Evolutionary conservation across 495 filamentous ascomycete genomes (phyloP).

Genomic region (Lentithecium fluviatile): DNA sequence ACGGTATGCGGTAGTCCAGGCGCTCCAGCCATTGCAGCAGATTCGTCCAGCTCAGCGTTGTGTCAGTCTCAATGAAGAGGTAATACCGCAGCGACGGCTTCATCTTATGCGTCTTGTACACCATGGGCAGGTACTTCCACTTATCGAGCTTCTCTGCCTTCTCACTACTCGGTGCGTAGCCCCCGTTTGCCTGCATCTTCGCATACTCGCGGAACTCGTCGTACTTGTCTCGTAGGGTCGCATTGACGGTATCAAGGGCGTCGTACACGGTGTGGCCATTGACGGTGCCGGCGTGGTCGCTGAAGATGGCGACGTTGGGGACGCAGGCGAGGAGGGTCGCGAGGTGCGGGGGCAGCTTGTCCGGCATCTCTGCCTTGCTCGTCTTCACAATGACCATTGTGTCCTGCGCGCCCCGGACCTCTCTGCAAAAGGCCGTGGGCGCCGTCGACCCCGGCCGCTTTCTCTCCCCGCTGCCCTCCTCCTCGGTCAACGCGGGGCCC

Average conservation of each 20-base stretch:
- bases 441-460: background rate
- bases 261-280: slow-evolving; percentile 52
- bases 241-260: slow-evolving; percentile 48
- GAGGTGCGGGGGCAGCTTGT: slow-evolving; percentile 49
- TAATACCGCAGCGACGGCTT: slow-evolving; percentile 61
- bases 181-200: slow-evolving; percentile 46
- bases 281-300: slow-evolving; percentile 54
- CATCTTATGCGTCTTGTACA: slow-evolving; percentile 47
- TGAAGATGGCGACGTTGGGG: slow-evolving; percentile 57
- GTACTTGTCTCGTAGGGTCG: slow-evolving; percentile 42
- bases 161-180: slow-evolving; percentile 48
- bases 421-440: slow-evolving; percentile 5
- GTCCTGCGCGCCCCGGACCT: slow-evolving; percentile 33
- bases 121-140: slow-evolving; percentile 61
- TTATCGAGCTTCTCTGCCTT: slow-evolving; percentile 58
- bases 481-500: background rate
- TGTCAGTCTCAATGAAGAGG: slow-evolving; percentile 69
- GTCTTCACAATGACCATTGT: slow-evolving; percentile 43
- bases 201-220: slow-evolving; percentile 56
- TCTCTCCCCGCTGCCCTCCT: background rate
- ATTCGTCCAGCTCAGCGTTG: slow-evolving; percentile 64
- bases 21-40: slow-evolving; percentile 56
- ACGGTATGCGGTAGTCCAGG: slow-evolving; percentile 51
- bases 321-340: slow-evolving; percentile 53
- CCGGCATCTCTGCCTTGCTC: slow-evolving; percentile 39